A percentile compares a stretch with the other conserved stretches of the same genome.
These are phyloP conservation scores for Clonostachys chloroleuca DNA, from an alignment of 2,329 filamentous ascomycete genomes.

Conservation along the genomic window DNA sequence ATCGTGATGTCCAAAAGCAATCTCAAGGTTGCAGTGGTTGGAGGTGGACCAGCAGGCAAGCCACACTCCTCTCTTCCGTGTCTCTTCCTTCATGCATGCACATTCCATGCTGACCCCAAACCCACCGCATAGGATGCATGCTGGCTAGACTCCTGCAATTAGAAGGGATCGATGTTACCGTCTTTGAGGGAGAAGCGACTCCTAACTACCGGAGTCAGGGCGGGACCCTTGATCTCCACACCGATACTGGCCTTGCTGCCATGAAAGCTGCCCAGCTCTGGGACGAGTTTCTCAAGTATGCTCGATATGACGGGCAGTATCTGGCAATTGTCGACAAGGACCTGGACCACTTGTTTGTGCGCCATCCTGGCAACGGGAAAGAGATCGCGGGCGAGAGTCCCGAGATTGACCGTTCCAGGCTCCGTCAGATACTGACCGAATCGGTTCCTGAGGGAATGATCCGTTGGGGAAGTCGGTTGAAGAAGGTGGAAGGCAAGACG, in stretches of 20 bases:
- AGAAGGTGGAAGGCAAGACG: conserved; percentile 23
- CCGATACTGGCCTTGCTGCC: conserved; percentile 41
- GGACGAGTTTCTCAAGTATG: conserved; percentile 41
- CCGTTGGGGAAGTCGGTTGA: conserved; percentile 39
- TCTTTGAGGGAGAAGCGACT: conserved; percentile 44
- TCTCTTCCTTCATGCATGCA: not conserved
- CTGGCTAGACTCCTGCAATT: conserved; percentile 46
- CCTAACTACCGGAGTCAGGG: conserved; percentile 42
- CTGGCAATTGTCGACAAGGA: conserved; percentile 38
- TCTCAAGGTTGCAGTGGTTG: too few relatives aligned
- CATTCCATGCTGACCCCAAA: not conserved
- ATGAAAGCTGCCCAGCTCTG: conserved; percentile 44
- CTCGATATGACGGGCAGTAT: conserved; percentile 47
- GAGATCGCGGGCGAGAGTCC: conserved; percentile 18
- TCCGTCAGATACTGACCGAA: conserved; percentile 37
- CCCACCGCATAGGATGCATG: conserved; percentile 27
- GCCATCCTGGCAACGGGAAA: not conserved
- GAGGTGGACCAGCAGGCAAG: conserved; percentile 12
- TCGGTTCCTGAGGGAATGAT: conserved; percentile 38
- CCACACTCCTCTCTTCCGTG: too few relatives aligned
- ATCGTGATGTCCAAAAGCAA: too few relatives aligned
- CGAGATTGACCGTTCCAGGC: conserved; percentile 46
- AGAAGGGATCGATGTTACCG: conserved; percentile 35
- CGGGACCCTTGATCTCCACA: conserved; percentile 51
- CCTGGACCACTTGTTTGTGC: conserved; percentile 23